phyloP scores from a whole-genome alignment of 1,139 yeast genomes.

The Yamadazyma mexicana region DNA sequence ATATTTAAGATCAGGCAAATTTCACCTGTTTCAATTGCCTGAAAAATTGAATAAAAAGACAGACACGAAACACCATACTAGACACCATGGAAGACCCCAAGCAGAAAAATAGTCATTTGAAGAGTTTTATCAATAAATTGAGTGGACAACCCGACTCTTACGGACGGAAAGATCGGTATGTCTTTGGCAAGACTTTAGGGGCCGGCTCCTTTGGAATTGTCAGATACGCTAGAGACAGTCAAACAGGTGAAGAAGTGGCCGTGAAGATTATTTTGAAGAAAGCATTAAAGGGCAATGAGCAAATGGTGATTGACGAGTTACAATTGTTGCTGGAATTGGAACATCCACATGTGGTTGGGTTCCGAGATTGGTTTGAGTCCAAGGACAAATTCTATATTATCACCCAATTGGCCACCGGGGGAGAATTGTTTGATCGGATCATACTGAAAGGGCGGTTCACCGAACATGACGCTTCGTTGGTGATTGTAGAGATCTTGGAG shows the following conservation, averaged over 20 bases:
- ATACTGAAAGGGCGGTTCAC: slow-evolving; percentile 75
- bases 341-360: slow-evolving; percentile 82
- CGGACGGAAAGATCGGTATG: slow-evolving; percentile 60
- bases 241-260: slow-evolving; percentile 73
- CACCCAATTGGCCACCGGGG: slow-evolving; percentile 84
- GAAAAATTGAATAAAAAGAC: too few species aligned
- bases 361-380: slow-evolving; percentile 87
- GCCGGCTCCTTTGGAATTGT: slow-evolving; percentile 94
- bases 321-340: slow-evolving; percentile 60
- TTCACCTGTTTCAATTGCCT: too few species aligned
- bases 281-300: slow-evolving; percentile 73
- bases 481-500: slow-evolving; percentile 66
- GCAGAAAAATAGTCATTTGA: slow-evolving; percentile 21
- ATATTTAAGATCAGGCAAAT: neutral
- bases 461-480: slow-evolving; percentile 76
- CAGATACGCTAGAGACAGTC: slow-evolving; percentile 63
- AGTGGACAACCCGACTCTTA: slow-evolving; percentile 77
- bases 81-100: neutral
- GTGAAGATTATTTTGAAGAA: slow-evolving; percentile 82
- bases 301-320: slow-evolving; percentile 74
- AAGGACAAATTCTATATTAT: slow-evolving; percentile 75
- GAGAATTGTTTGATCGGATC: slow-evolving; percentile 86
- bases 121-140: slow-evolving; percentile 49
- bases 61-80: too few species aligned
- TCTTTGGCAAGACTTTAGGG: slow-evolving; percentile 79